Evolutionary conservation across 768 basidiomycete species (phyloP).

Genomic region (Panaeolus papilionaceus): DNA sequence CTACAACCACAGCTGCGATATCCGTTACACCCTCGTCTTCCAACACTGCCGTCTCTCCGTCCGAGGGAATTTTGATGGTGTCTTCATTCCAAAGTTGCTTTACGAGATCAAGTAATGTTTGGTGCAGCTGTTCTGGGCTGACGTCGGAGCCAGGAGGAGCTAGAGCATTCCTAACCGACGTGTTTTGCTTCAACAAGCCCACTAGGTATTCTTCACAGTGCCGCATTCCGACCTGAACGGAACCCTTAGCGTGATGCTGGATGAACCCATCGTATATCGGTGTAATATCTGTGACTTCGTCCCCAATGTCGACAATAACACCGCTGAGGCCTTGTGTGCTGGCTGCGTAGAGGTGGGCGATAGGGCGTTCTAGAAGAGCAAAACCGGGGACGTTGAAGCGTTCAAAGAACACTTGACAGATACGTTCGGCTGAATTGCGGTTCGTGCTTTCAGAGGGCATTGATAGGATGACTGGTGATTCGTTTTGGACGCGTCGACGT

Average conservation of each 20-base stretch:
- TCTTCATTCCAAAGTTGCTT: constrained; percentile 67
- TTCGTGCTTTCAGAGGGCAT: constrained; percentile 65
- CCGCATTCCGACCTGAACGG: constrained; percentile 67
- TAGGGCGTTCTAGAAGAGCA: constrained; percentile 80
- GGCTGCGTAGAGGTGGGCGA: constrained; percentile 83
- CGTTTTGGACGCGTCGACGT: constrained; percentile 83
- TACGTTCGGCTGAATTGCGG: constrained; percentile 69
- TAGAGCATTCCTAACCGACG: constrained; percentile 62
- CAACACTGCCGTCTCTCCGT: constrained; percentile 66
- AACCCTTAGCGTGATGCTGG: constrained; percentile 56
- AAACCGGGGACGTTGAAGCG: constrained; percentile 90
- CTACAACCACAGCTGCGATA: constrained; percentile 88
- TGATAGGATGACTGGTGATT: constrained; percentile 84
- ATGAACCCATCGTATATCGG: constrained; percentile 80
- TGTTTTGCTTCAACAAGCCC: constrained; percentile 72
- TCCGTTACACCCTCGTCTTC: constrained; percentile 91
- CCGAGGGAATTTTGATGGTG: constrained; percentile 74
- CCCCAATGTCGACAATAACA: constrained; percentile 83
- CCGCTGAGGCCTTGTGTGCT: constrained; percentile 63
- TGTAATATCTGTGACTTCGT: constrained; percentile 76
- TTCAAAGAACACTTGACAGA: constrained; percentile 90
- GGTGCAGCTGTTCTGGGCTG: constrained; percentile 52
- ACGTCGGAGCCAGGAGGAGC: constrained; percentile 58
- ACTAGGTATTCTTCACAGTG: constrained; percentile 83
- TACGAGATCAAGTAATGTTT: constrained; percentile 67